Evolutionary conservation across 345 rosid genomes (phyloP).

Genomic region (Salix suchowensis): DNA sequence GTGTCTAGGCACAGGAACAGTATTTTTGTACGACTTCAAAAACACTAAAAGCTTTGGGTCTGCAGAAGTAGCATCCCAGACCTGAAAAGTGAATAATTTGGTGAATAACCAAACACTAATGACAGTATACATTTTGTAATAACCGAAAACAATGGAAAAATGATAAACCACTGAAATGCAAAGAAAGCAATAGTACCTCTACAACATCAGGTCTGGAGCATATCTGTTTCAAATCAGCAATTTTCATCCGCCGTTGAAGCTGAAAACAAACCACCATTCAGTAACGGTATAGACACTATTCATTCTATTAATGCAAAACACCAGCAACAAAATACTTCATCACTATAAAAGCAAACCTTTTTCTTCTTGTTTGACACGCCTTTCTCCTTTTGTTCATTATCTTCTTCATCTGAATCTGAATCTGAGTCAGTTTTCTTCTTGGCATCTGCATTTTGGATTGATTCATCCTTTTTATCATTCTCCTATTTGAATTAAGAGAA

Average conservation of each 20-base stretch:
- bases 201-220: conserved; percentile 98
- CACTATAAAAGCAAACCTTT: conserved; percentile 40
- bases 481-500: conserved; percentile 44
- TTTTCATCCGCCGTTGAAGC: conserved; percentile 92
- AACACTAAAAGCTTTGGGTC: conserved; percentile 94
- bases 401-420: conserved; percentile 74
- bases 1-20: conserved; percentile 98
- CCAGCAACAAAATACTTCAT: neutral
- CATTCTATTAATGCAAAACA: neutral
- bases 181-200: conserved; percentile 51
- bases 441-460: conserved; percentile 50
- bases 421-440: conserved; percentile 72
- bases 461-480: conserved; percentile 51
- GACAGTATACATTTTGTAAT: neutral
- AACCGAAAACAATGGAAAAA: neutral
- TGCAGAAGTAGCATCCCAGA: conserved; percentile 99
- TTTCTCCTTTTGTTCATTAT: conserved; percentile 64
- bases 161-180: neutral
- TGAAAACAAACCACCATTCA: conserved; percentile 25
- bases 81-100: conserved; percentile 41
- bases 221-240: conserved; percentile 87
- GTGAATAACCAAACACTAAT: neutral
- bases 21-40: conserved; percentile 86
- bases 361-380: conserved; percentile 83
- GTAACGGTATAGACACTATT: neutral